Evolutionary conservation across 208 protist species (phyloP), one percentile per base, ranked within the genome.

Genomic region (Crithidia mellificae): DNA sequence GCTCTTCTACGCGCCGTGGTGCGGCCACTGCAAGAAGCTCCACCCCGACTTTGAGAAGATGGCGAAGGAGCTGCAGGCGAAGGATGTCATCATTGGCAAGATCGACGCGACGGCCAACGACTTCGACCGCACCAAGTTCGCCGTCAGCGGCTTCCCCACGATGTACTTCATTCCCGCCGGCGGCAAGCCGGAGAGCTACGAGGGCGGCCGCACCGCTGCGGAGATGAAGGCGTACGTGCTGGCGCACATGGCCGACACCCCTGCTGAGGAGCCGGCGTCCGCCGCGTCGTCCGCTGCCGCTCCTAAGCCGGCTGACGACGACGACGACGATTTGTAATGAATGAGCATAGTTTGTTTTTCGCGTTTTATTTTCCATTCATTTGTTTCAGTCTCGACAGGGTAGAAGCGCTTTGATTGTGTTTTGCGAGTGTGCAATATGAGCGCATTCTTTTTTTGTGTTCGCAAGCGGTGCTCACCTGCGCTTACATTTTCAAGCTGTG

Each of bases 1-100:
- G 29, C 84, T 98, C 71, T 98, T 98, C 71, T 98, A 98, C 75
- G 97, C 96, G 19, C 94, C 95, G 52, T 99, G 97, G 98, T 99
- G 98, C 70, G 92, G 91, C 25, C 97, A 99, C 90, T 99, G 97
- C 90, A 84, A 96, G 67, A 84, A 88, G 52, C 72, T 98, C 15
- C 80, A 84, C 57, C 95, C 95, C 63, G 88, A 87, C 27, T 97
- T 77, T 50, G 89, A 92, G 27, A 70, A 79, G 39, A 51, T 96
- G 51, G 91, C 89, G 9, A 77, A 81, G 72, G 59, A 67, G 24
- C 57, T 95, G 58, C 68, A 83, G 50, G 22, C 41, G 7, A 62
- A 59, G 41, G 64, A 93, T 53, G 78, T 97, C 30, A 70, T 97
- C 63, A 83, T 97, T 52, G 92, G 79, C 22, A 81, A 96, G 78